Evolutionary conservation across 2,329 filamentous ascomycete genomes (phyloP).

Genomic region (Ustulina deusta): DNA sequence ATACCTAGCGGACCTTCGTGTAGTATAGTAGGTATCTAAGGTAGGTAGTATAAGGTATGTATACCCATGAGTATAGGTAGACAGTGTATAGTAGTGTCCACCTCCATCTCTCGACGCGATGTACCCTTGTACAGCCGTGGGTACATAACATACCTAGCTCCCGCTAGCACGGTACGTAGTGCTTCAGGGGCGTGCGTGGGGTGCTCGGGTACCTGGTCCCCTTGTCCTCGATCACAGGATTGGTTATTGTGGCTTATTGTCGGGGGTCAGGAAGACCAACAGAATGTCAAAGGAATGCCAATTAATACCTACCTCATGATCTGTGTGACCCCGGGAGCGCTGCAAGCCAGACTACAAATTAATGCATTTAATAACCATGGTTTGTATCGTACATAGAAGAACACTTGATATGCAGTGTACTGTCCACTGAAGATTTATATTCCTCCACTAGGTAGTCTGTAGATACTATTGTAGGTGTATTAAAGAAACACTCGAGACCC

Average conservation of each 20-base stretch:
- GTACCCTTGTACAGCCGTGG: too few relatives aligned
- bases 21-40: background rate
- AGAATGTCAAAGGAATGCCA: background rate
- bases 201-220: constrained; percentile 1
- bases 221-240: constrained; percentile 8
- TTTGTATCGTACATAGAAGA: background rate
- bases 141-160: background rate
- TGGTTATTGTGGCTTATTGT: constrained; percentile 20
- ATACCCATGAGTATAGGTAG: too few relatives aligned
- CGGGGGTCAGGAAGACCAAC: constrained; percentile 5
- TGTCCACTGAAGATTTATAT: background rate
- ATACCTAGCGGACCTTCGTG: too few relatives aligned
- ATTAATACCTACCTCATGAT: background rate
- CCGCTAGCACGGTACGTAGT: background rate
- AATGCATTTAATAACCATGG: background rate
- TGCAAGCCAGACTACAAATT: constrained; percentile 10
- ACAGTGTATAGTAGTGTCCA: too few relatives aligned
- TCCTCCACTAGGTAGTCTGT: background rate
- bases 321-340: constrained; percentile 9
- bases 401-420: background rate
- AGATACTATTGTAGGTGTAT: too few relatives aligned
- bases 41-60: too few relatives aligned
- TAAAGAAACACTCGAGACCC: background rate
- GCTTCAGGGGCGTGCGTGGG: constrained; percentile 14
- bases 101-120: too few relatives aligned